Percentiles rank a stretch among this genome's conserved stretches.
Conservation (phyloP, 352 stramenopile species). For the Globisporangium radiosum region DNA sequence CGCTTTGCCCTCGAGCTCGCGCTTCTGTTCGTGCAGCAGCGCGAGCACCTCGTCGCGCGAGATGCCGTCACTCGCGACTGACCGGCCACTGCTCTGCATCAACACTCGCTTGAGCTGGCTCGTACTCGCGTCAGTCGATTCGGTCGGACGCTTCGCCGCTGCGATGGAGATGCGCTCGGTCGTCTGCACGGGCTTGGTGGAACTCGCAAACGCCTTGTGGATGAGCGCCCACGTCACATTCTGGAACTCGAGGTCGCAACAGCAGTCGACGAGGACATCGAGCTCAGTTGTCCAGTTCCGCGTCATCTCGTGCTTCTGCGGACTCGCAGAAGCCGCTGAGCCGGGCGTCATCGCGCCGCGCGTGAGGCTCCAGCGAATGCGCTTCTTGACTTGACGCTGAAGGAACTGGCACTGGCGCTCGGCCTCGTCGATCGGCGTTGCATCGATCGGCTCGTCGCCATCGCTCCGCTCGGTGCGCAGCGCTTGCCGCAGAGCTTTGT, state of each 20-base stretch:
- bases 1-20: slow-evolving; percentile 8
- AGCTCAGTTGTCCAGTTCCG: slow-evolving; percentile 5
- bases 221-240: slow-evolving; percentile 19
- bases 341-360: slow-evolving; percentile 5
- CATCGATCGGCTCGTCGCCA: background rate
- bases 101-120: slow-evolving; percentile 4
- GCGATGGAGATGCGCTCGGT: background rate
- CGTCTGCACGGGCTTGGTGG: background rate
- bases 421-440: slow-evolving; percentile 14
- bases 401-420: slow-evolving; percentile 21
- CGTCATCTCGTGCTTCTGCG: slow-evolving; percentile 9
- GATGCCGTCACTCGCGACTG: background rate
- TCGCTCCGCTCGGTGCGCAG: slow-evolving; percentile 1
- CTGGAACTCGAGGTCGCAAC: slow-evolving; percentile 23
- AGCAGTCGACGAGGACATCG: slow-evolving; percentile 20
- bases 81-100: background rate
- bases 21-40: slow-evolving; percentile 10
- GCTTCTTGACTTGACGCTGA: slow-evolving; percentile 15
- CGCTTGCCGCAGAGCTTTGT: slow-evolving; percentile 17
- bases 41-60: slow-evolving; percentile 7
- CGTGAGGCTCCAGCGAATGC: slow-evolving; percentile 5
- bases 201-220: slow-evolving; percentile 13
- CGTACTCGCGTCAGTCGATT: background rate
- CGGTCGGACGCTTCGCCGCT: background rate
- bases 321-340: background rate